Evolutionary conservation across 2,329 filamentous ascomycete genomes (phyloP), one percentile per base, ranked within the genome.

Genomic region (Monilinia laxa): DNA sequence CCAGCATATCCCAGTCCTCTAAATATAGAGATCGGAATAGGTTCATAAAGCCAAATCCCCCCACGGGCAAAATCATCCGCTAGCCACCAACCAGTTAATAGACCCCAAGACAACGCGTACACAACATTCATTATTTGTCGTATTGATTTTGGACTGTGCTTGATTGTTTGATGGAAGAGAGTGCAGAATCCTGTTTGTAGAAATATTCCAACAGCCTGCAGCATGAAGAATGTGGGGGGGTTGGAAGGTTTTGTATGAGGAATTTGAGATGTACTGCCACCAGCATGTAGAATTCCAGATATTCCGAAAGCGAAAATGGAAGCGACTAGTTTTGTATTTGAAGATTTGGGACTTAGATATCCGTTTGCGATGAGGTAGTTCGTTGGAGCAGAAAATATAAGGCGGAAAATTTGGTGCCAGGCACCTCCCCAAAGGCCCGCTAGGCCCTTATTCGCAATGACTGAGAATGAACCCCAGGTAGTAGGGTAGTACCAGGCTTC

Each of bases 341-440:
- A n/a, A 40, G 76, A 72, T 63, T 77, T 72, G 71, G 75, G 70
- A 69, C 70, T 71, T 67, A 86, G 59, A 71, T 81, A 75, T 23
- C 81, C 31, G 71, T 76, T 31, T 70, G 76, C 71, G 11, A 77
- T 76, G 66, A 89, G 72, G 73, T 80, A 85, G 2, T 77, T 77
- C 0, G 83, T 79, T 0, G 89, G 88, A 4, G 87, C 83, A 51
- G 85, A 79, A 74, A 94, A 93, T 2, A 85, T 87, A 65, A 87
- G 84, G 0, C 93, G 89, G 79, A 97, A 96, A 3, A 89, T 88
- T 78, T 97, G 93, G 77, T 98, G 94, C 94, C 94, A 97, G 83
- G 87, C 94, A 28, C 81, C 82, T 55, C 90, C 88, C 94, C 94
- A 98, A 78, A 89, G 90, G 0, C 93, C 93, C 0, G 85, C 83